Evolutionary conservation across 148 eudicot species (phyloP), one percentile per base, ranked within the genome.

Genomic region (Chenopodium album): DNA sequence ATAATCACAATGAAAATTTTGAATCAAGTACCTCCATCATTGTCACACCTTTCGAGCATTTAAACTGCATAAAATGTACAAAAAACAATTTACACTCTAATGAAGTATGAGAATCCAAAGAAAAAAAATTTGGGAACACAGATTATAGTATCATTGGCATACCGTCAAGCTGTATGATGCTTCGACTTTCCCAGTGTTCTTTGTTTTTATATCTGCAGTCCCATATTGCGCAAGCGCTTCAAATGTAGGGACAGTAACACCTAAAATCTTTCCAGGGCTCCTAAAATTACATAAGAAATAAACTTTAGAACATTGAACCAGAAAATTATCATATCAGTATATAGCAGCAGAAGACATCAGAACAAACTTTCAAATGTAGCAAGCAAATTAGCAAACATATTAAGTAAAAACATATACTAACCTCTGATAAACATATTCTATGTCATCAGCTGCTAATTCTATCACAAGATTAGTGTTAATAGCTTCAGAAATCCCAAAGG

Each of bases 141-240:
- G 41, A 71, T 1, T 37, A 26, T 14, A 31, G 14, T 44, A 44
- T n/a, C 44, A 19, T 31, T 48, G 12, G 60, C 68, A 84, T 90
- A 92, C 97, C 81, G 98, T 94, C 72, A 95, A 90, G 89, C 98
- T 95, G 84, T 95, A 95, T 4, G 98, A 95, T 79, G 98, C 98
- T 86, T 95, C 98, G 64, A 93, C 90, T 88, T 93, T 89, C 84
- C 97, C 98, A 73, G 88, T 77, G 81, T 95, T 95, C 87, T 89
- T 89, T 37, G 94, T 86, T 34, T 90, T 90, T 80, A 92, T 90
- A 22, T 84, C 90, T 86, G 98, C 97, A 76, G 82, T 90, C 50
- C 98, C 98, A 82, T 85, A 87, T 85, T 95, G 98, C 54, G 97
- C 88, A 2, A 95, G 92, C 54, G 98, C 98, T 93, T 95, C 96